Evolutionary conservation across 306 rosid species (phyloP).

Genomic region (Hippophae gyantsensis): DNA sequence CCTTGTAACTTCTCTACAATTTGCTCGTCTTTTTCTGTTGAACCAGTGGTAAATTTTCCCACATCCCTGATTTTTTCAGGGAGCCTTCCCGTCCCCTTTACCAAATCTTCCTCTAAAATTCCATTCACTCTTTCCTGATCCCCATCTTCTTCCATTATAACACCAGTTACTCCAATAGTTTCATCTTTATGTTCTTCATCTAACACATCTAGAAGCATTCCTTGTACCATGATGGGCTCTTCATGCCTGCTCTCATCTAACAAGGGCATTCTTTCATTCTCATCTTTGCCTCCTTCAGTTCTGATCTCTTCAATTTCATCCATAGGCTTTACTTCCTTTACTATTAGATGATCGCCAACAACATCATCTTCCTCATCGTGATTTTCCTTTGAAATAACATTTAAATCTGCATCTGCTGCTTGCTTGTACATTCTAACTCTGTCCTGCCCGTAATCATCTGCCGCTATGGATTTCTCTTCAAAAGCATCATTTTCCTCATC

Average conservation of each 20-base stretch:
- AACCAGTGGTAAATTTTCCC: constrained; percentile 17
- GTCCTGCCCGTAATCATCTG: neutral
- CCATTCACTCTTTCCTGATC: constrained; percentile 23
- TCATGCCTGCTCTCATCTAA: constrained; percentile 10
- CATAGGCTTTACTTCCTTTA: constrained; percentile 3
- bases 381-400: constrained; percentile 1
- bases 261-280: constrained; percentile 7
- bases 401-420: neutral
- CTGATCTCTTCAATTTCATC: neutral
- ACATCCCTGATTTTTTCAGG: constrained; percentile 46
- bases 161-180: constrained; percentile 18
- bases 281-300: constrained; percentile 11
- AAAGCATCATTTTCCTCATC: constrained; percentile 7
- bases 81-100: constrained; percentile 35
- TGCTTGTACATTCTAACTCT: neutral
- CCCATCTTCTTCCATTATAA: constrained; percentile 22
- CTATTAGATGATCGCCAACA: neutral
- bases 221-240: constrained; percentile 7
- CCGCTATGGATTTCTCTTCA: neutral
- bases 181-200: constrained; percentile 19
- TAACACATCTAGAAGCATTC: constrained; percentile 10
- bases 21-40: constrained; percentile 2
- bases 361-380: constrained; percentile 5
- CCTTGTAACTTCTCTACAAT: constrained; percentile 2
- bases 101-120: constrained; percentile 28